Conservation (phyloP, 192 early-diverging fungal genomes). For the Entomortierella parvispora region DNA sequence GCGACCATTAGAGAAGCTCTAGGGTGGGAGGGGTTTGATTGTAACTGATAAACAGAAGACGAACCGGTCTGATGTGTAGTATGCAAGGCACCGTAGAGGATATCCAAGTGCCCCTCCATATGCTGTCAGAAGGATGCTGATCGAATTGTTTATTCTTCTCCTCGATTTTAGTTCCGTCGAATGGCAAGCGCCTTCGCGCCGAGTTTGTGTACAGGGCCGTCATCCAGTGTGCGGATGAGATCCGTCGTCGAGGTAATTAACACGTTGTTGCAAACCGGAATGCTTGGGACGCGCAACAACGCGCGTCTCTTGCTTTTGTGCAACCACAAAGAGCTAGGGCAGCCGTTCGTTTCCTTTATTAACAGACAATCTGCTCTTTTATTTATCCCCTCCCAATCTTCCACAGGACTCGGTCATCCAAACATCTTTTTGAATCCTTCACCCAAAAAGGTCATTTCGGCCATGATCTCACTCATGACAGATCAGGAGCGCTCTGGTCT, state of each 20-base stretch:
- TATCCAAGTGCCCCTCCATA: neutral
- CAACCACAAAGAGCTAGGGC: too few species aligned
- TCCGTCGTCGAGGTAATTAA: constrained; percentile 36
- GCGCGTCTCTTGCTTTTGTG: too few species aligned
- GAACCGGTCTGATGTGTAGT: too few species aligned
- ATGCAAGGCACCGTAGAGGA: too few species aligned
- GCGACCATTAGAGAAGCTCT: too few species aligned
- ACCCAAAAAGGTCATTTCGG: constrained; percentile 43
- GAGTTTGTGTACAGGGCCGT: constrained; percentile 44
- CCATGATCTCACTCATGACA: constrained; percentile 40
- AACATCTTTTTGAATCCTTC: constrained; percentile 39
- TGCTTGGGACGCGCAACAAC: neutral
- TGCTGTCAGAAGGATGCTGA: neutral
- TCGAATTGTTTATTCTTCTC: neutral
- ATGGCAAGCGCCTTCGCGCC: constrained; percentile 35
- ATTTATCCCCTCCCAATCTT: neutral
- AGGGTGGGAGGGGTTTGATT: too few species aligned
- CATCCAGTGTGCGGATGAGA: constrained; percentile 42
- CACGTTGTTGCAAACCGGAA: neutral
- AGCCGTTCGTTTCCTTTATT: neutral
- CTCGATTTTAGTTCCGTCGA: constrained; percentile 41
- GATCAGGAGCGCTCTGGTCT: constrained; percentile 33
- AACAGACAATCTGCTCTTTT: neutral
- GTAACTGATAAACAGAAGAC: too few species aligned
- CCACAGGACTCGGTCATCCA: constrained; percentile 17